A percentile compares a stretch with the other conserved stretches of the same genome.
phyloP scores from a whole-genome alignment of 2,329 filamentous ascomycete genomes.

The Sarocladium brachiariae region DNA sequence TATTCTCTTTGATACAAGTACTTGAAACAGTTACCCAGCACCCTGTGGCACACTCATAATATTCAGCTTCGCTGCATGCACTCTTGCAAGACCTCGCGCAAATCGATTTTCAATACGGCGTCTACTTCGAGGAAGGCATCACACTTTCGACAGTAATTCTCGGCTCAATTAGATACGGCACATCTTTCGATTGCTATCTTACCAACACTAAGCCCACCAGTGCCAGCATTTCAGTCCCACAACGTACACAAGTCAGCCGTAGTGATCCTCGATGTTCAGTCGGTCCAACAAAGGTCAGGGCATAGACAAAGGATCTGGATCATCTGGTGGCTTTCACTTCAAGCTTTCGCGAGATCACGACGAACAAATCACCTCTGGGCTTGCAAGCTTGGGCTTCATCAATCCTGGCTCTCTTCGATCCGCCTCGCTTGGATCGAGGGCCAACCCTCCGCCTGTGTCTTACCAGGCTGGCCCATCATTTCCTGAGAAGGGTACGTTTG shows the following conservation, averaged over 20 bases:
- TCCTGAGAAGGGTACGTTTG: conserved; percentile 34
- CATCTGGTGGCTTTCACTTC: conserved; percentile 11
- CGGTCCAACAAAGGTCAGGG: conserved; percentile 23
- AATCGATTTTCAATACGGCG: not conserved
- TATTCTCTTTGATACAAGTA: conserved; percentile 5
- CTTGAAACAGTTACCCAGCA: conserved; percentile 8
- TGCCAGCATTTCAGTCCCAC: not conserved
- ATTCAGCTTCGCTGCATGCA: not conserved
- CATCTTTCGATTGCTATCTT: not conserved
- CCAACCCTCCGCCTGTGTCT: conserved; percentile 19
- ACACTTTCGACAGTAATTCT: not conserved
- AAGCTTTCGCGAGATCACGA: conserved; percentile 7
- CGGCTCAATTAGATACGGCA: too few species aligned
- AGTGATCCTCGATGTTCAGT: conserved; percentile 29
- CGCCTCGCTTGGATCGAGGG: conserved; percentile 19
- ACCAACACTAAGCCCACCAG: not conserved
- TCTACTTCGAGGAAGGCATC: not conserved
- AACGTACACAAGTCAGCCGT: not conserved
- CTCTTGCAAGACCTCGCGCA: not conserved
- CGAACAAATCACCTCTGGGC: conserved; percentile 1
- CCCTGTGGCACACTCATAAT: conserved; percentile 4
- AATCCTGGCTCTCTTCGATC: conserved; percentile 18
- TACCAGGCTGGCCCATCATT: conserved; percentile 26
- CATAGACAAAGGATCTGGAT: conserved; percentile 19
- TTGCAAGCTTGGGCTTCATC: conserved; percentile 19